Evolutionary conservation across 2,329 filamentous ascomycete genomes (phyloP).

Genomic region (Talaromyces funiculosus): DNA sequence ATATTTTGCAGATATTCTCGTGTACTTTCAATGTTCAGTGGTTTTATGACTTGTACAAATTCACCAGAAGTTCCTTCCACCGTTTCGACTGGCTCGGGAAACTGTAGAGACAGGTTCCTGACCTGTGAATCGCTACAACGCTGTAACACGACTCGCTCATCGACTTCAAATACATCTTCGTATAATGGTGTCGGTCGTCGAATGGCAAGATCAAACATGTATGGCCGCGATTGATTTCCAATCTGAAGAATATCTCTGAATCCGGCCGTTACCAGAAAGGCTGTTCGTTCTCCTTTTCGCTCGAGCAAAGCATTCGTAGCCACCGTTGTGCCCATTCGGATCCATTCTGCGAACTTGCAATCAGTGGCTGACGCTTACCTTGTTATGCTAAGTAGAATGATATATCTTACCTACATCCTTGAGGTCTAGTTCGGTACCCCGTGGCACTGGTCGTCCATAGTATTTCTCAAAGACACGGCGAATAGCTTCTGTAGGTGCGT

Average conservation of each 20-base stretch:
- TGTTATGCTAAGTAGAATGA: background rate
- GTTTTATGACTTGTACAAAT: background rate
- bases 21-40: constrained; percentile 1
- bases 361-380: background rate
- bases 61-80: background rate
- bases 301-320: constrained; percentile 87
- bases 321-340: constrained; percentile 79
- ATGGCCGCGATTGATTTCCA: constrained; percentile 82
- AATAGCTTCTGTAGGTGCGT: constrained; percentile 2
- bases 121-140: background rate
- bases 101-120: constrained; percentile 56
- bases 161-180: constrained; percentile 74
- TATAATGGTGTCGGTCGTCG: constrained; percentile 81
- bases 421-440: background rate
- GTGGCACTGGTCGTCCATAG: background rate
- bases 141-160: constrained; percentile 54
- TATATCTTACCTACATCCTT: background rate
- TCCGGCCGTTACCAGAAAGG: constrained; percentile 84
- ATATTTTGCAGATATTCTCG: background rate
- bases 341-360: background rate
- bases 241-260: constrained; percentile 61
- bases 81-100: background rate
- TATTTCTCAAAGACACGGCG: background rate
- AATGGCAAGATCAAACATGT: constrained; percentile 87
- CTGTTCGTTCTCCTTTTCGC: constrained; percentile 81